These are phyloP conservation scores for Lyophyllum atratum DNA, from an alignment of 768 basidiomycete species.

Conservation along the genomic window DNA sequence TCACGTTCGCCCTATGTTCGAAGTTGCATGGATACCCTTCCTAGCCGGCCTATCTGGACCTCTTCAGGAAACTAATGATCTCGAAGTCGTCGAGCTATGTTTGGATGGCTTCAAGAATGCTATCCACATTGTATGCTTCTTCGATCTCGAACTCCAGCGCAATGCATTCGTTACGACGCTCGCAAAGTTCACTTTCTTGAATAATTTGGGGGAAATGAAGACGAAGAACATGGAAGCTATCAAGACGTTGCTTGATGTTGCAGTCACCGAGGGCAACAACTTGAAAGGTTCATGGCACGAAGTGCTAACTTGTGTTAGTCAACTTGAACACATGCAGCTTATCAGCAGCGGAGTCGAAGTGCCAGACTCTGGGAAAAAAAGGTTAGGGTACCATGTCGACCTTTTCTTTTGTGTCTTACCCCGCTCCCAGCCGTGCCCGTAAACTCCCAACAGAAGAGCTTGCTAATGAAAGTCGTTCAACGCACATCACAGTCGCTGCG, in stretches of 20 bases:
- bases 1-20: conserved; percentile 98
- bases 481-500: conserved; percentile 97
- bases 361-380: conserved; percentile 75
- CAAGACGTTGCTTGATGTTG: conserved; percentile 91
- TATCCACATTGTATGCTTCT: conserved; percentile 96
- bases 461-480: conserved; percentile 94
- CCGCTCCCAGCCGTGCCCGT: conserved; percentile 42
- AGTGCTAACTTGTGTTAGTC: conserved; percentile 95
- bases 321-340: conserved; percentile 97
- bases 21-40: conserved; percentile 99
- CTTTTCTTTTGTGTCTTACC: conserved; percentile 6
- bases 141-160: conserved; percentile 96
- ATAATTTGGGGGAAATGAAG: conserved; percentile 98
- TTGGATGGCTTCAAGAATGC: conserved; percentile 96
- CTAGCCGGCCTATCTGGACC: conserved; percentile 94
- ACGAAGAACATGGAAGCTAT: conserved; percentile 99
- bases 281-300: conserved; percentile 97
- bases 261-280: conserved; percentile 95
- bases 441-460: conserved; percentile 88
- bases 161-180: conserved; percentile 98
- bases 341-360: conserved; percentile 90
- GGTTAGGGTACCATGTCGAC: conserved; percentile 49
- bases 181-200: conserved; percentile 95
- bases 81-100: conserved; percentile 89
- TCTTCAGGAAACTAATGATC: conserved; percentile 92